These are phyloP conservation scores for Acorus gramineus DNA, from an alignment of 106 monocot species.

Conservation along the genomic window DNA sequence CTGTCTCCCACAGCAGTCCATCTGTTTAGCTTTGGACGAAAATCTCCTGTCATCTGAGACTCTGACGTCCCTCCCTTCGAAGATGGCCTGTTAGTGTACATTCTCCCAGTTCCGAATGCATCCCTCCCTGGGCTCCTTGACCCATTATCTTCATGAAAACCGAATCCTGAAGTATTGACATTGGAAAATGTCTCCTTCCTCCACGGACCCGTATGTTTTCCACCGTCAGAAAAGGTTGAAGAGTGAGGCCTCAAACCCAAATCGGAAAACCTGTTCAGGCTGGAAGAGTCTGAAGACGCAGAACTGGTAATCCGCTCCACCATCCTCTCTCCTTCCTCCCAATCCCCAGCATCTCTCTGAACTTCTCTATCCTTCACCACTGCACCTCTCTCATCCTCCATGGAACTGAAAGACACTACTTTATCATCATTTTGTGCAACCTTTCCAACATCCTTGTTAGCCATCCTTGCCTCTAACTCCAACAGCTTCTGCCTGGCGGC, in stretches of 20 bases:
- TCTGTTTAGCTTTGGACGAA: conserved; percentile 22
- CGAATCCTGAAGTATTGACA: conserved; percentile 16
- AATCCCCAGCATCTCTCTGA: conserved; percentile 25
- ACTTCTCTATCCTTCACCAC: conserved; percentile 22
- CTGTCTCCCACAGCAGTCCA: conserved; percentile 33
- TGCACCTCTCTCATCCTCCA: neutral
- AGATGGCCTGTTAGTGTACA: conserved; percentile 27
- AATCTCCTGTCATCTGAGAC: conserved; percentile 20
- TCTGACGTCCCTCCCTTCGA: conserved; percentile 35
- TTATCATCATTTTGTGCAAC: conserved; percentile 30
- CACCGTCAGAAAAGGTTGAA: conserved; percentile 33
- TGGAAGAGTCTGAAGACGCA: conserved; percentile 32
- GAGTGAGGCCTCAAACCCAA: conserved; percentile 24
- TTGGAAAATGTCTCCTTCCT: conserved; percentile 26
- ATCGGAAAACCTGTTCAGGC: conserved; percentile 30
- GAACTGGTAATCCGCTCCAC: conserved; percentile 39
- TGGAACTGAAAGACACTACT: neutral
- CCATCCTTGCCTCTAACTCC: conserved; percentile 83
- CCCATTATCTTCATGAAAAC: conserved; percentile 20
- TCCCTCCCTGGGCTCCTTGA: conserved; percentile 31
- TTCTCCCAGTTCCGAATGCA: conserved; percentile 31
- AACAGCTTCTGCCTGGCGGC: conserved; percentile 70
- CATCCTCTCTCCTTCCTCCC: conserved; percentile 59
- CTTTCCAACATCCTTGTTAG: conserved; percentile 48
- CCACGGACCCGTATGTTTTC: conserved; percentile 33